phyloP scores from a whole-genome alignment of 495 filamentous ascomycete species.

The Xylaria palmicola region DNA sequence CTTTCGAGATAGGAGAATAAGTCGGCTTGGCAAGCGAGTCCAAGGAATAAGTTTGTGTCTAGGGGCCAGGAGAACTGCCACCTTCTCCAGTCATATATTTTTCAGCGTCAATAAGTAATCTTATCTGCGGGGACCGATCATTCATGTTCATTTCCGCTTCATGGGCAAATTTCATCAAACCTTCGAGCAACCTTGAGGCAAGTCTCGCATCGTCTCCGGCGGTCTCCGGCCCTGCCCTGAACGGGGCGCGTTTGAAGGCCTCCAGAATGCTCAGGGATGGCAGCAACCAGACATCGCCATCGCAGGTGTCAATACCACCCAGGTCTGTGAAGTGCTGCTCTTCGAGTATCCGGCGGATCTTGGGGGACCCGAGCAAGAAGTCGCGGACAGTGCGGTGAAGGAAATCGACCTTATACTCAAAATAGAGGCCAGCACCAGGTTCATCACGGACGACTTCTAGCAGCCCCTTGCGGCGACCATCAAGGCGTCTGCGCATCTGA shows the following conservation, averaged over 20 bases:
- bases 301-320: neutral
- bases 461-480: slow-evolving; percentile 18
- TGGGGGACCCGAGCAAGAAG: slow-evolving; percentile 14
- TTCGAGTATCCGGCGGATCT: neutral
- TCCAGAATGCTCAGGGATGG: neutral
- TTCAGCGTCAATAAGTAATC: neutral
- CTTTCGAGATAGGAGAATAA: neutral
- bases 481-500: slow-evolving; percentile 4
- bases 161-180: neutral
- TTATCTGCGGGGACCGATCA: neutral
- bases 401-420: slow-evolving; percentile 18
- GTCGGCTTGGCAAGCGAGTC: neutral
- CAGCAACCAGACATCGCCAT: neutral
- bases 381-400: slow-evolving; percentile 29
- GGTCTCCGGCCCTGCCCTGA: neutral
- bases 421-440: neutral
- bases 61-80: neutral
- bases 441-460: slow-evolving; percentile 10
- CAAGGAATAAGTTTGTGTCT: neutral
- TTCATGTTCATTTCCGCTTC: neutral
- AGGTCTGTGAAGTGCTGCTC: neutral
- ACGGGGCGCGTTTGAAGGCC: neutral
- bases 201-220: neutral
- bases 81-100: neutral
- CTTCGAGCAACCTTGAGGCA: neutral